Conservation (phyloP, 352 stramenopile genomes). For the Aphanomyces euteiches region DNA sequence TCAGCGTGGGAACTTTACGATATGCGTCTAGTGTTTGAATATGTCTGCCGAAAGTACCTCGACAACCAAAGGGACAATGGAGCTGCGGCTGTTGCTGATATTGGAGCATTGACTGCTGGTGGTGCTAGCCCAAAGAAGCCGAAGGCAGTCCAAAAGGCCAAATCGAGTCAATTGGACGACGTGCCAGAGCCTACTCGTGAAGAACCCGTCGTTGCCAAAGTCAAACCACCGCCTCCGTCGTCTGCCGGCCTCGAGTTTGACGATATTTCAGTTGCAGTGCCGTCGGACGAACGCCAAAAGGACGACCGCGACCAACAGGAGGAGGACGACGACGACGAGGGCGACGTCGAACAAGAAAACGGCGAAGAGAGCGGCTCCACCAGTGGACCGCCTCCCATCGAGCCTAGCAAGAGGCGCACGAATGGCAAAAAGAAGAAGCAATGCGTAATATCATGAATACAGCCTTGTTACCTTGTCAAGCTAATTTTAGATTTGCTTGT, state of each 20-base stretch:
- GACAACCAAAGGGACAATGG: conserved; percentile 37
- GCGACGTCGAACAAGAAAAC: neutral
- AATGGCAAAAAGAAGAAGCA: conserved; percentile 57
- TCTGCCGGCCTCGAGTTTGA: neutral
- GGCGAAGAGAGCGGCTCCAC: conserved; percentile 5
- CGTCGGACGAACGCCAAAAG: conserved; percentile 5
- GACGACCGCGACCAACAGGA: conserved; percentile 12
- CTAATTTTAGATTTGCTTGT: conserved; percentile 7
- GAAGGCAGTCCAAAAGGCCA: neutral
- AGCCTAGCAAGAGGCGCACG: conserved; percentile 55
- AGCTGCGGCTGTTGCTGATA: conserved; percentile 48
- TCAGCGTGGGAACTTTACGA: neutral
- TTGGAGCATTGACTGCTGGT: conserved; percentile 42
- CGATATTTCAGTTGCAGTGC: neutral
- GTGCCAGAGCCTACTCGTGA: conserved; percentile 25
- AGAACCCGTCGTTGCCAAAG: conserved; percentile 26
- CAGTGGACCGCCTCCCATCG: neutral
- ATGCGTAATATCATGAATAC: conserved; percentile 24
- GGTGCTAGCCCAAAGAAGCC: conserved; percentile 13
- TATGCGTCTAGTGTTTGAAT: conserved; percentile 47
- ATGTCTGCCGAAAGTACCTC: conserved; percentile 51
- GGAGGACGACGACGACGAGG: conserved; percentile 6
- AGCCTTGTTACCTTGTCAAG: neutral
- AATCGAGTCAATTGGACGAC: conserved; percentile 23
- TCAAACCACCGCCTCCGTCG: neutral